phyloP scores from a whole-genome alignment of 2,329 filamentous ascomycete species.

The Diplocarpon rosae region DNA sequence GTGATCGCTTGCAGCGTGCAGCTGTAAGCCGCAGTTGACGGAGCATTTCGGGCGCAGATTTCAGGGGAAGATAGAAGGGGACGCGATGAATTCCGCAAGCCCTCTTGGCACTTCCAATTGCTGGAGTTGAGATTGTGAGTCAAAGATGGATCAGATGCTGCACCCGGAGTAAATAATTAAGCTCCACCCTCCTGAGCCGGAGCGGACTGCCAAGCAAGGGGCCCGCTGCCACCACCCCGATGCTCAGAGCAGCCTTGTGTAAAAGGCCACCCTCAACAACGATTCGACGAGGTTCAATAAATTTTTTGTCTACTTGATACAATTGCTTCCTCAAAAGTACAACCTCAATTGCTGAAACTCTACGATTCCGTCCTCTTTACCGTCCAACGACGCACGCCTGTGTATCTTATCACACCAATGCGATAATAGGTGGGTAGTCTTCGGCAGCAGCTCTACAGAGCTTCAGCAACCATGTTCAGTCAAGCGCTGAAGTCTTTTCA shows the following conservation, averaged over 20 bases:
- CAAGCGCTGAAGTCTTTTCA: slow-evolving; percentile 88
- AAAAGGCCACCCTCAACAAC: slow-evolving; percentile 10
- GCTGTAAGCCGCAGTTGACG: slow-evolving; percentile 35
- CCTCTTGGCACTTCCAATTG: no score
- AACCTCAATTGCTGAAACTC: background rate
- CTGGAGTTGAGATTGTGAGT: slow-evolving; percentile 2
- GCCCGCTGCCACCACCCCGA: no score
- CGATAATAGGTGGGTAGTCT: background rate
- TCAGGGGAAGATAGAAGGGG: background rate
- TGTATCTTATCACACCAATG: background rate
- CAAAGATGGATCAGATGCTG: background rate
- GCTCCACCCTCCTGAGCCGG: slow-evolving; percentile 5
- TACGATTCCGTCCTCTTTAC: background rate
- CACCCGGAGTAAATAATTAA: background rate
- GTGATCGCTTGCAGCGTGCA: slow-evolving; percentile 27
- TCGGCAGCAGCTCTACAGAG: slow-evolving; percentile 1
- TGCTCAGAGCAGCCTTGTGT: slow-evolving; percentile 5
- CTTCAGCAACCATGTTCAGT: slow-evolving; percentile 21
- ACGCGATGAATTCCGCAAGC: no score
- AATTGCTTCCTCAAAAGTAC: slow-evolving; percentile 1
- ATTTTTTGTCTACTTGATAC: background rate
- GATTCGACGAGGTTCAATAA: slow-evolving; percentile 8
- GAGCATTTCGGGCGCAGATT: slow-evolving; percentile 32
- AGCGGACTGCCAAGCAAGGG: no score
- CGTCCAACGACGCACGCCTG: background rate